phyloP scores from a whole-genome alignment of 192 early-diverging fungal species.

The Entomortierella lignicola region DNA sequence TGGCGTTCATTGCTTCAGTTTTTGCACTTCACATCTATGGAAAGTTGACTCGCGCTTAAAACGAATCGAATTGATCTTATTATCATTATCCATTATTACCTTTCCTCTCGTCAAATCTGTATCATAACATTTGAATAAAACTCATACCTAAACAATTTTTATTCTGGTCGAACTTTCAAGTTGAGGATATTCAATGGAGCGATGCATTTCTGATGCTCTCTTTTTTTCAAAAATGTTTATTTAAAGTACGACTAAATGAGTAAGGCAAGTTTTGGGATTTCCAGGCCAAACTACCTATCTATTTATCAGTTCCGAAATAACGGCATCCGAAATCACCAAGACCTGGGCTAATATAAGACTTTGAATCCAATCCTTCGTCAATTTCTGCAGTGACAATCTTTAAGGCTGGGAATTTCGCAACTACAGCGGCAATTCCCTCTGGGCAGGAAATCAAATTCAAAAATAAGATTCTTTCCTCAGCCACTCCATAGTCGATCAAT shows the following conservation, averaged over 20 bases:
- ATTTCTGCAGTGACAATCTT: conserved; percentile 91
- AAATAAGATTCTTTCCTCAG: conserved; percentile 89
- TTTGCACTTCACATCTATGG: conserved; percentile 97
- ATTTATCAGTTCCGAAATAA: conserved; percentile 83
- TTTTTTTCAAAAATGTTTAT: no score
- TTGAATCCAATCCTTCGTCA: conserved; percentile 82
- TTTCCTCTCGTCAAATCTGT: neutral
- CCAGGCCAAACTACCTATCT: neutral
- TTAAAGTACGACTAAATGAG: no score
- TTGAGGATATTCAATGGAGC: no score
- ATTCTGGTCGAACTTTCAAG: no score
- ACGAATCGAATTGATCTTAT: neutral
- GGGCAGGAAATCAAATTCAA: conserved; percentile 91
- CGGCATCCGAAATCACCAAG: conserved; percentile 94
- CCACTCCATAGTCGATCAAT: conserved; percentile 84
- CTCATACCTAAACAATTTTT: no score
- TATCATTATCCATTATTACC: neutral
- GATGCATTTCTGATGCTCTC: no score
- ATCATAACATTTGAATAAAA: no score
- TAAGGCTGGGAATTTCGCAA: conserved; percentile 76
- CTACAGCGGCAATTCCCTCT: conserved; percentile 83
- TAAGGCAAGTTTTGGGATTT: no score
- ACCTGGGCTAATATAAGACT: conserved; percentile 92
- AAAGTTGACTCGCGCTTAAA: conserved; percentile 77
- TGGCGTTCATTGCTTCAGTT: conserved; percentile 98